A percentile compares a stretch with the other conserved stretches of the same genome.
These are phyloP conservation scores for Epichloe elymi DNA, from an alignment of 2,329 filamentous ascomycete species.

Conservation along the genomic window DNA sequence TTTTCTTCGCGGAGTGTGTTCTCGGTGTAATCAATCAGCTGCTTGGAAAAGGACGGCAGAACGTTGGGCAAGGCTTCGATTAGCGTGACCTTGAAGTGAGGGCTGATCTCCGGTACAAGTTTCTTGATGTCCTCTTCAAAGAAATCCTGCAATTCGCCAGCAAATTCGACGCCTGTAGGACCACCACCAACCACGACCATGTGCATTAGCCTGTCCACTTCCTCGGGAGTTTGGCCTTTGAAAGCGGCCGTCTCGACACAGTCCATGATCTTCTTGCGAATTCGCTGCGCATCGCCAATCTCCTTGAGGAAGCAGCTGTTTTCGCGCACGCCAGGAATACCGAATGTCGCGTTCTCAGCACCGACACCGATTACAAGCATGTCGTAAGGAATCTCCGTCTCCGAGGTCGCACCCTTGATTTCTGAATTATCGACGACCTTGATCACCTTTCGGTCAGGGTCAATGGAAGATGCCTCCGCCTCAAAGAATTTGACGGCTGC, in stretches of 20 bases:
- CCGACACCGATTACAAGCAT: slow-evolving; percentile 97
- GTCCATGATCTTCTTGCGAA: slow-evolving; percentile 99
- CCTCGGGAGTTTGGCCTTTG: slow-evolving; percentile 83
- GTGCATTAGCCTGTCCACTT: slow-evolving; percentile 87
- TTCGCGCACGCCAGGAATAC: slow-evolving; percentile 89
- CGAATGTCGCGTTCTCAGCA: slow-evolving; percentile 96
- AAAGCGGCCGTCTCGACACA: slow-evolving; percentile 97
- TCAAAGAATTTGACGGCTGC: slow-evolving; percentile 93
- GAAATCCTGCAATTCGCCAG: slow-evolving; percentile 96
- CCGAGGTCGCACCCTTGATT: slow-evolving; percentile 67
- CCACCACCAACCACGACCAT: slow-evolving; percentile 95
- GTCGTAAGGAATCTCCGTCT: slow-evolving; percentile 90
- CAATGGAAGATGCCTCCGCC: slow-evolving; percentile 90
- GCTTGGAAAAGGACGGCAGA: slow-evolving; percentile 96
- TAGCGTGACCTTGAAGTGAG: slow-evolving; percentile 93
- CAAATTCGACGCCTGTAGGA: slow-evolving; percentile 95
- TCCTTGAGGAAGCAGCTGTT: slow-evolving; percentile 98
- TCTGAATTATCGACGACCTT: slow-evolving; percentile 87
- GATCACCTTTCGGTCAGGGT: slow-evolving; percentile 79
- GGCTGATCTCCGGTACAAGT: slow-evolving; percentile 88
- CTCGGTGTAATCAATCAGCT: slow-evolving; percentile 98
- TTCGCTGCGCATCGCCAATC: slow-evolving; percentile 87
- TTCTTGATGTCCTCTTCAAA: slow-evolving; percentile 98
- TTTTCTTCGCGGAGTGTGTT: slow-evolving; percentile 98
- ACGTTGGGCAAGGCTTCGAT: slow-evolving; percentile 96